Base-by-base conservation (phyloP, 106 monocot genomes). In the Narthecium ossifragum region DNA sequence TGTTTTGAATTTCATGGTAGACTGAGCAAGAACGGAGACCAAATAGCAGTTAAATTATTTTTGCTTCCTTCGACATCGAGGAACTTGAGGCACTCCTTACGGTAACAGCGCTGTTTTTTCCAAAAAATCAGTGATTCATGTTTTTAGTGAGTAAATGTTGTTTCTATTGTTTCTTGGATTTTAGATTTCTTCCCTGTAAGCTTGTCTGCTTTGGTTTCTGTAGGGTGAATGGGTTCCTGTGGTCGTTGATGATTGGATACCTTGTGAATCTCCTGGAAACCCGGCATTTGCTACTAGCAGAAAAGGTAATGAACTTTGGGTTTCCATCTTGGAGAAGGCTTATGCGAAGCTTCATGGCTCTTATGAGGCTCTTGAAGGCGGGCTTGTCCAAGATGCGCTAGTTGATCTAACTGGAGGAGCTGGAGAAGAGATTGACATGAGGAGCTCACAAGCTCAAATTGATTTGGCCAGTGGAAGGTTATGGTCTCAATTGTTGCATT, bases 191-290 rank as follows among this genome's bases (percentile, higher is more conserved):
- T n/a, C n/a, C n/a, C n/a, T n/a, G n/a, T n/a, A n/a, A n/a, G n/a
- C n/a, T n/a, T n/a, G n/a, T n/a, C n/a, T n/a, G n/a, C n/a, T n/a
- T n/a, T 72, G 38, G 6, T 34, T 59, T 33, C n/a, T 76, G 18
- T 57, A 96, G 96, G 96, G 96, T 57, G 96, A 96, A 32, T 96
- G 96, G 96, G 90, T 96, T 28, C 90, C 96, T 33, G 96, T 96
- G 18, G 76, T 96, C 47, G 78, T 96, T 77, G 96, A 96, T 72
- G 96, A 96, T 51, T 96, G 96, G 96, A 90, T 96, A 57, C 96
- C 96, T 29, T 96, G 96, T 38, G 96, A 96, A 61, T 75, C 81
- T 31, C 86, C 83, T 54, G 83, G 83, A 51, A 96, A 90, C 66
- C 96, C 96, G 13, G 96, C 90, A 68, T 96, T 96, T 71, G 96